These are phyloP conservation scores for Rickenella mellea DNA, from an alignment of 768 basidiomycete species.

Conservation along the genomic window DNA sequence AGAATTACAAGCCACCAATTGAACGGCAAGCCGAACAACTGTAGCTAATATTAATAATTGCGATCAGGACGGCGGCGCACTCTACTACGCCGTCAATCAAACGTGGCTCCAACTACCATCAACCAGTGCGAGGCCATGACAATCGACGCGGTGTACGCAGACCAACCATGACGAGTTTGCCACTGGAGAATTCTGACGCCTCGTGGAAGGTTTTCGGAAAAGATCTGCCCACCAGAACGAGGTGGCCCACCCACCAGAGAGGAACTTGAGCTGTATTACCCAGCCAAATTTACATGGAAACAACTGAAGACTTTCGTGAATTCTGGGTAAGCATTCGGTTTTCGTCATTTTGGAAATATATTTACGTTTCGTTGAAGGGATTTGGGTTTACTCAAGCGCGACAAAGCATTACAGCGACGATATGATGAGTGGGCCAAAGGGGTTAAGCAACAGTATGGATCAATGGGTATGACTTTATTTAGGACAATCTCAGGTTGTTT, in stretches of 20 bases:
- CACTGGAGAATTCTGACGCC: no score
- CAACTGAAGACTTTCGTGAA: constrained; percentile 72
- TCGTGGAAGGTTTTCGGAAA: no score
- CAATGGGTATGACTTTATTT: constrained; percentile 36
- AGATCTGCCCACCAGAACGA: no score
- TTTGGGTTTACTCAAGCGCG: constrained; percentile 70
- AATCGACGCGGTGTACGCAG: constrained; percentile 6
- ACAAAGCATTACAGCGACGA: constrained; percentile 55
- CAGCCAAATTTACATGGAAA: constrained; percentile 65
- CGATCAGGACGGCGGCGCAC: no score
- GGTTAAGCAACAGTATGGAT: constrained; percentile 53
- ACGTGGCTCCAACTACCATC: constrained; percentile 9
- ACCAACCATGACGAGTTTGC: constrained; percentile 6
- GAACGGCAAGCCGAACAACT: no score
- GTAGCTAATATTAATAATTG: no score
- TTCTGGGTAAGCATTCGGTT: constrained; percentile 45
- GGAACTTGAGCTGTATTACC: constrained; percentile 61
- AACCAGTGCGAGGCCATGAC: constrained; percentile 8
- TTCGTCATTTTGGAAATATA: background rate
- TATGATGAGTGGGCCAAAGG: constrained; percentile 52
- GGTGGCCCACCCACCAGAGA: constrained; percentile 63
- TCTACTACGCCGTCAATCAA: no score
- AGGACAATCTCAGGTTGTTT: background rate
- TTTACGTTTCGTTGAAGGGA: constrained; percentile 37
- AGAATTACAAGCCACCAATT: no score